Percentiles rank a stretch among this genome's conserved stretches.
Conservation (phyloP, 345 rosid genomes). For the Acer yangbiense region DNA sequence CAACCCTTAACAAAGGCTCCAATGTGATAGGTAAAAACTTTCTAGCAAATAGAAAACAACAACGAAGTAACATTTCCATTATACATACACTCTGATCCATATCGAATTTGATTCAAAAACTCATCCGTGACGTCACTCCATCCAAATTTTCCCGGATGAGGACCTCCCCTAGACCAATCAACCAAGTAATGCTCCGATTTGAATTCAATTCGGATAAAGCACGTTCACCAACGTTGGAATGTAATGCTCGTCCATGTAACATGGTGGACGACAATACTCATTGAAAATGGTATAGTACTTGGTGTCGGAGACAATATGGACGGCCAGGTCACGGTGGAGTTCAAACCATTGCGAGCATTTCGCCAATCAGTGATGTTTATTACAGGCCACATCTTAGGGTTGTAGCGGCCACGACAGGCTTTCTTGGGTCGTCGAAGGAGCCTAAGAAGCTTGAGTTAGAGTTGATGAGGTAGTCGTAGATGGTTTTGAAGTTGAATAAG, state of each 20-base stretch:
- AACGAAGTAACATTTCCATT: conserved; percentile 34
- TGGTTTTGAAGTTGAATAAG: conserved; percentile 50
- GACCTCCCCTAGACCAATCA: conserved; percentile 64
- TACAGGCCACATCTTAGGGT: conserved; percentile 51
- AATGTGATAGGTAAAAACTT: conserved; percentile 55
- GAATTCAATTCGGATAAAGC: conserved; percentile 33
- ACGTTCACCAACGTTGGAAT: conserved; percentile 60
- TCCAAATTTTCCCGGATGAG: conserved; percentile 63
- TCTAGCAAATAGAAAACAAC: conserved; percentile 70
- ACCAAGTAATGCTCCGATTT: conserved; percentile 66
- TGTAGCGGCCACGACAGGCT: conserved; percentile 61
- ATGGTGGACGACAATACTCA: conserved; percentile 49
- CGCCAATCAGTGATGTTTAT: conserved; percentile 66
- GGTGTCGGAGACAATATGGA: conserved; percentile 42
- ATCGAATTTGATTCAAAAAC: conserved; percentile 48
- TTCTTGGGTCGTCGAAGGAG: conserved; percentile 54
- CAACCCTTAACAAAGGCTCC: conserved; percentile 55
- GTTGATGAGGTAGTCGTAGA: conserved; percentile 51
- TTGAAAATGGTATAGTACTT: conserved; percentile 46
- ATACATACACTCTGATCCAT: conserved; percentile 46
- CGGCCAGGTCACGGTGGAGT: conserved; percentile 52
- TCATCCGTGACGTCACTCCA: conserved; percentile 49
- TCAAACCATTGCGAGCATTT: conserved; percentile 91
- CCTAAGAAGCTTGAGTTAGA: conserved; percentile 49
- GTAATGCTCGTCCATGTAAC: conserved; percentile 77